Evolutionary conservation across 1,139 yeast genomes (phyloP).

Genomic region (Candida buenavistaensis): DNA sequence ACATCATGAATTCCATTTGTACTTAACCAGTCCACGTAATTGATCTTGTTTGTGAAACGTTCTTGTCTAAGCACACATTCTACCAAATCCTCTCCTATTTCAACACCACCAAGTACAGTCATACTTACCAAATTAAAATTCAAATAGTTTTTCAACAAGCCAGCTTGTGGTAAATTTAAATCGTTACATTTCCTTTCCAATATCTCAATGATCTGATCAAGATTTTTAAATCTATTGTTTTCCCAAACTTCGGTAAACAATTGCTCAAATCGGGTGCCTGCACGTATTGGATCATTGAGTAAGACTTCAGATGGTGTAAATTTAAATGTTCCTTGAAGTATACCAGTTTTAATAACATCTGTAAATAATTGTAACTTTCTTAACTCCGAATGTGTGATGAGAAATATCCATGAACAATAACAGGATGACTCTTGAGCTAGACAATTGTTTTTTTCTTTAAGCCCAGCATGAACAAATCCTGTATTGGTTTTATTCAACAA

Average conservation of each 20-base stretch:
- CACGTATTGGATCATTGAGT: slow-evolving; percentile 1
- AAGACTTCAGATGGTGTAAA: slow-evolving; percentile 4
- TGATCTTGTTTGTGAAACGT: slow-evolving; percentile 30
- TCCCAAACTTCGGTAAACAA: slow-evolving; percentile 1
- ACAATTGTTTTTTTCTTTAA: slow-evolving; percentile 8
- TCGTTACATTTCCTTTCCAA: slow-evolving; percentile 2
- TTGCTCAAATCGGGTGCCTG: slow-evolving; percentile 1
- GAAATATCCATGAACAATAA: slow-evolving; percentile 8
- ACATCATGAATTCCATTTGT: slow-evolving; percentile 21
- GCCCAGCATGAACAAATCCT: slow-evolving; percentile 25
- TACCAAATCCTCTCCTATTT: slow-evolving; percentile 29
- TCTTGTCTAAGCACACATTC: slow-evolving; percentile 33
- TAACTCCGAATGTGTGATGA: slow-evolving; percentile 19
- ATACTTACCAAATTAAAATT: slow-evolving; percentile 21
- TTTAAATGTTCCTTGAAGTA: slow-evolving; percentile 16
- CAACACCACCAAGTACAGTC: slow-evolving; percentile 17
- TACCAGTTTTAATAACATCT: slow-evolving; percentile 16
- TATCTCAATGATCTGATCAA: background rate
- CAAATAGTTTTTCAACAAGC: slow-evolving; percentile 16
- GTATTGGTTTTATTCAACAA: slow-evolving; percentile 15
- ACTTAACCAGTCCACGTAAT: slow-evolving; percentile 28
- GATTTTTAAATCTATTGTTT: slow-evolving; percentile 1
- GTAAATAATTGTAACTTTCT: slow-evolving; percentile 23
- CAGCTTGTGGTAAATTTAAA: slow-evolving; percentile 1
- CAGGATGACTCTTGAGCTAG: slow-evolving; percentile 1